Conservation (phyloP, 352 stramenopile genomes). For the Phytophthora capsici region DNA sequence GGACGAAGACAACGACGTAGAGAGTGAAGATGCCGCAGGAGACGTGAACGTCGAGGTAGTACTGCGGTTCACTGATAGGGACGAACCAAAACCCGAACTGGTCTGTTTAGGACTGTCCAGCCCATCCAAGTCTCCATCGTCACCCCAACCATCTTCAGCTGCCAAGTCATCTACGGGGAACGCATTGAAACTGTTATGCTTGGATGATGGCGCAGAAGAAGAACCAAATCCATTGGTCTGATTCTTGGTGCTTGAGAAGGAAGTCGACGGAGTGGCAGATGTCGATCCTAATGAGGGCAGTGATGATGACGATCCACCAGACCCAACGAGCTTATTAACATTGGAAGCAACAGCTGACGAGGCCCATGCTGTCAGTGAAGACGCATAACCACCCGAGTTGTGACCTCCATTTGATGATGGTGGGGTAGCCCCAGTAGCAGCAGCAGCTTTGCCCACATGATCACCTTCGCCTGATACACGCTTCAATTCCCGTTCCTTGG, state of each 20-base stretch:
- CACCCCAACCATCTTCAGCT: constrained; percentile 67
- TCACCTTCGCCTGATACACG: constrained; percentile 42
- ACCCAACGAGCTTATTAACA: constrained; percentile 72
- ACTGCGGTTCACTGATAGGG: constrained; percentile 32
- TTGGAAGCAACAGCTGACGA: constrained; percentile 72
- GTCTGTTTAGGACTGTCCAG: constrained; percentile 50
- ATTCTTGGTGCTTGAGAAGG: constrained; percentile 21
- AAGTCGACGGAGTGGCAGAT: constrained; percentile 27
- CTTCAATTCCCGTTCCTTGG: constrained; percentile 66
- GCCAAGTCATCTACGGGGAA: constrained; percentile 58
- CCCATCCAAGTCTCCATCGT: constrained; percentile 65
- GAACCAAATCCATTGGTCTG: constrained; percentile 22
- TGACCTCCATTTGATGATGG: constrained; percentile 32
- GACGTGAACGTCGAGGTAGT: constrained; percentile 33
- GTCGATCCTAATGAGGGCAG: constrained; percentile 23
- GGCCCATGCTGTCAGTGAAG: constrained; percentile 78
- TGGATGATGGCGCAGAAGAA: constrained; percentile 27
- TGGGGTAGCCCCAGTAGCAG: constrained; percentile 7
- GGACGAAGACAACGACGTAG: constrained; percentile 45
- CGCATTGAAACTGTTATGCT: constrained; percentile 36
- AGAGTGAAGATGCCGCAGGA: constrained; percentile 31
- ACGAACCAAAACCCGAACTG: constrained; percentile 34
- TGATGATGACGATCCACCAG: constrained; percentile 33
- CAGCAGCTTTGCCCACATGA: constrained; percentile 20
- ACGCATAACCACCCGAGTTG: constrained; percentile 57